Evolutionary conservation across 805 yeast species (phyloP).

Genomic region (Suhomyces sp.): DNA sequence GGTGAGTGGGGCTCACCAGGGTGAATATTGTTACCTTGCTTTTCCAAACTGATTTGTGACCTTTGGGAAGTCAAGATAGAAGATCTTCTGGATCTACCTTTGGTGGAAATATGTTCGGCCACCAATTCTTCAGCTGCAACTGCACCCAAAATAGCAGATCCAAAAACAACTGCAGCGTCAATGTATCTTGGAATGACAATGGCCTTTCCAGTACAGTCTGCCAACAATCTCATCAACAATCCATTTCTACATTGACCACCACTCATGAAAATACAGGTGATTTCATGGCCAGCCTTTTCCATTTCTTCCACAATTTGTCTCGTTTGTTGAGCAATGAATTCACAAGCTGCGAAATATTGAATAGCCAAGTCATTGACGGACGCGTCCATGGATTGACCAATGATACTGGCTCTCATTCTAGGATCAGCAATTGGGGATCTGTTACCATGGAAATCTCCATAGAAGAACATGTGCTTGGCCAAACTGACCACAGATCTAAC

Average conservation of each 20-base stretch:
- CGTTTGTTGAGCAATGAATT: slow-evolving; percentile 96
- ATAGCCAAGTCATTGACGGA: slow-evolving; percentile 83
- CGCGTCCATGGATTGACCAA: slow-evolving; percentile 90
- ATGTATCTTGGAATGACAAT: slow-evolving; percentile 91
- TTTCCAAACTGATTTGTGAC: slow-evolving; percentile 31
- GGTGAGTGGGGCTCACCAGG: slow-evolving; percentile 53
- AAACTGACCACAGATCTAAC: slow-evolving; percentile 74
- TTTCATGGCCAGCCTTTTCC: slow-evolving; percentile 74
- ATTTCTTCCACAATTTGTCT: slow-evolving; percentile 89
- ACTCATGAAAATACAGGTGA: slow-evolving; percentile 78
- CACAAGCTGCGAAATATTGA: slow-evolving; percentile 90
- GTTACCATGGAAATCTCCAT: slow-evolving; percentile 96
- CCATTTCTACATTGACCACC: slow-evolving; percentile 98
- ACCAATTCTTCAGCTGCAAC: slow-evolving; percentile 76
- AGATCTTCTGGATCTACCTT: slow-evolving; percentile 38
- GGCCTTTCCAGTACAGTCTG: slow-evolving; percentile 91
- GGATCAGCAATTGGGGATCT: slow-evolving; percentile 98
- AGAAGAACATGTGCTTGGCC: slow-evolving; percentile 83
- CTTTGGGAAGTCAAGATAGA: slow-evolving; percentile 29
- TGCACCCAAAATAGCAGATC: slow-evolving; percentile 93
- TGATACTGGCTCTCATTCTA: slow-evolving; percentile 84
- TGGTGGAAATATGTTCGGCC: slow-evolving; percentile 30
- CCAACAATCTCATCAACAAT: slow-evolving; percentile 81
- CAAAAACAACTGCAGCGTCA: slow-evolving; percentile 96
- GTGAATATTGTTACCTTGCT: slow-evolving; percentile 8